A percentile compares a stretch with the other conserved stretches of the same genome.
phyloP scores from a whole-genome alignment of 1,284 basidiomycete species.

The Puccinia polysora region DNA sequence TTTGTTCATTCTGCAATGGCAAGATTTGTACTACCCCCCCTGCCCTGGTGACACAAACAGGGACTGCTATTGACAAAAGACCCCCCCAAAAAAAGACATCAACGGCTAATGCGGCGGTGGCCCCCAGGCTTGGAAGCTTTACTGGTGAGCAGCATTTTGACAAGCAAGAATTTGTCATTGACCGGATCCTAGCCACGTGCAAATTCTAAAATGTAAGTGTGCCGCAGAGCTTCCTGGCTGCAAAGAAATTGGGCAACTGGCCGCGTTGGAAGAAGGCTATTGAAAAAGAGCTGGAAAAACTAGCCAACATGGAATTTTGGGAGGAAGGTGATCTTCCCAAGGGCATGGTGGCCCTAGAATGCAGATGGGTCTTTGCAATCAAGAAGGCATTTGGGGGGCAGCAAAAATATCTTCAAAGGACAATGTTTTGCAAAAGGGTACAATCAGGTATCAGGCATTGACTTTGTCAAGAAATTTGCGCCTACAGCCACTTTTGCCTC shows the following conservation, averaged over 20 bases:
- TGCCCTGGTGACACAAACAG: not conserved
- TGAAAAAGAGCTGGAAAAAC: not conserved
- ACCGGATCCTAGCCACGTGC: not conserved
- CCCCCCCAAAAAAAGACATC: not conserved
- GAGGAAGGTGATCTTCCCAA: not conserved
- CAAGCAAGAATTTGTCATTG: not conserved
- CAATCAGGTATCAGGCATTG: constrained; percentile 1
- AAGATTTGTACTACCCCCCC: not conserved
- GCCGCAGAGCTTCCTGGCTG: not conserved
- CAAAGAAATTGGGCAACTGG: not conserved
- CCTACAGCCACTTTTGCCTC: not conserved
- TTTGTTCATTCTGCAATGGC: constrained; percentile 2
- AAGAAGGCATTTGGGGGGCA: not conserved
- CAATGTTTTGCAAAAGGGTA: constrained; percentile 2
- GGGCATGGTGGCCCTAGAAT: not conserved
- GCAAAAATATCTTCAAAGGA: not conserved
- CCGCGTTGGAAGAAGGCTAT: not conserved
- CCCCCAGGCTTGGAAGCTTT: not conserved
- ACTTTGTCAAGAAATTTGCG: not conserved
- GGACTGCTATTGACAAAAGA: not conserved
- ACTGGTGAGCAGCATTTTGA: not conserved
- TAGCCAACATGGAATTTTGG: constrained; percentile 3
- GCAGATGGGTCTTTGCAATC: not conserved
- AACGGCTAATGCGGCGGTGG: not conserved
- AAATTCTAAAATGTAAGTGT: not conserved